Conservation (phyloP, 192 early-diverging fungal species). For the Chytriomyces hyalinus region DNA sequence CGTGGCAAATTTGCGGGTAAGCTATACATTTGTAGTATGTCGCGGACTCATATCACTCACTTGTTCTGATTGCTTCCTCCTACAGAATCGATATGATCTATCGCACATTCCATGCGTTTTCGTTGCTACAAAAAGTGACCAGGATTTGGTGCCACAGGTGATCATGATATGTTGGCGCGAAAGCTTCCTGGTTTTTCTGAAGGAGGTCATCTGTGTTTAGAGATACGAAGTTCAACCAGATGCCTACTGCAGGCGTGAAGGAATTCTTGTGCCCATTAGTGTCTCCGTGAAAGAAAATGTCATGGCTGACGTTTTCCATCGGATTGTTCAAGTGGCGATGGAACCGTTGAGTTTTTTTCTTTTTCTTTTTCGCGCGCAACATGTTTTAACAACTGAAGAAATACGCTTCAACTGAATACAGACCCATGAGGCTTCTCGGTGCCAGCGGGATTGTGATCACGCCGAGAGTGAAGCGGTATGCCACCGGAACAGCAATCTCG, state of each 20-base stretch:
- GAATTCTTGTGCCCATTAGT: constrained; percentile 85
- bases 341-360: constrained; percentile 63
- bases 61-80: background rate
- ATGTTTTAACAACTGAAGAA: background rate
- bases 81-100: constrained; percentile 78
- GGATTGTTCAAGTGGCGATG: constrained; percentile 83
- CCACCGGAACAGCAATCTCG: constrained; percentile 42
- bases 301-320: constrained; percentile 87
- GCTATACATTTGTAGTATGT: constrained; percentile 4
- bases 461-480: constrained; percentile 34
- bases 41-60: constrained; percentile 7
- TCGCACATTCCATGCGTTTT: constrained; percentile 86
- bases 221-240: constrained; percentile 88
- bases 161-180: background rate
- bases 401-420: background rate
- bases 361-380: background rate
- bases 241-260: constrained; percentile 87
- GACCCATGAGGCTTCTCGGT: constrained; percentile 14
- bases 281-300: constrained; percentile 85
- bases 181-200: background rate
- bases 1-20: constrained; percentile 78
- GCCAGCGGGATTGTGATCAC: constrained; percentile 34
- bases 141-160: constrained; percentile 83
- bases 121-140: constrained; percentile 94
- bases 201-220: constrained; percentile 40